Conservation (phyloP, 352 stramenopile species). For the Globisporangium paddicum region DNA sequence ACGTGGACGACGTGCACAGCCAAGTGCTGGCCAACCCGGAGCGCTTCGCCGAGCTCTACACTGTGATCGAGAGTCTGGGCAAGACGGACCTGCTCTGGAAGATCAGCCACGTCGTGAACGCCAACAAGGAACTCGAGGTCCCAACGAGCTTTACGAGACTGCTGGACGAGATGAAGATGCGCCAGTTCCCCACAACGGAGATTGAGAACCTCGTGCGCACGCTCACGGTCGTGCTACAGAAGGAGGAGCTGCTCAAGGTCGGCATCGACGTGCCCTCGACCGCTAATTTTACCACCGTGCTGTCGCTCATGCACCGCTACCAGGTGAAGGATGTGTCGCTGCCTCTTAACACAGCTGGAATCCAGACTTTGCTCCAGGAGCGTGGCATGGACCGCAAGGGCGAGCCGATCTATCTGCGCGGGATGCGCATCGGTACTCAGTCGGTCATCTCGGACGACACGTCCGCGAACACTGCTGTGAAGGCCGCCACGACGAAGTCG, state of each 20-base stretch:
- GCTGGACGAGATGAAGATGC: slow-evolving; percentile 46
- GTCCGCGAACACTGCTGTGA: not conserved
- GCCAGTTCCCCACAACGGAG: slow-evolving; percentile 48
- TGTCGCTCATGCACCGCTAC: slow-evolving; percentile 50
- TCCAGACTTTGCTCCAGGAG: slow-evolving; percentile 44
- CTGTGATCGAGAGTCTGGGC: slow-evolving; percentile 52
- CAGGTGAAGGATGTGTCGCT: slow-evolving; percentile 49
- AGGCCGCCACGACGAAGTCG: not conserved
- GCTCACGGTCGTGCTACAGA: slow-evolving; percentile 53
- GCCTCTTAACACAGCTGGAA: slow-evolving; percentile 28
- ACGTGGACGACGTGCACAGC: slow-evolving; percentile 9
- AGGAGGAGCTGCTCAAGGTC: slow-evolving; percentile 38
- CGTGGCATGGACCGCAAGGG: slow-evolving; percentile 58
- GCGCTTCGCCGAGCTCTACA: slow-evolving; percentile 59
- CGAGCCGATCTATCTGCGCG: slow-evolving; percentile 48
- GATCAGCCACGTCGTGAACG: slow-evolving; percentile 59
- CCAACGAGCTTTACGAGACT: slow-evolving; percentile 38
- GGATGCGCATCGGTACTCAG: slow-evolving; percentile 61
- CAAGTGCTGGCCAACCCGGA: slow-evolving; percentile 55
- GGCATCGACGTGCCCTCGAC: slow-evolving; percentile 43
- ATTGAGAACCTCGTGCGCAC: slow-evolving; percentile 54
- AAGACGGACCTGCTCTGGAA: slow-evolving; percentile 77
- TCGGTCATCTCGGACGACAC: slow-evolving; percentile 17
- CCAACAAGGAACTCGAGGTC: slow-evolving; percentile 48
- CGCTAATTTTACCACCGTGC: slow-evolving; percentile 40